phyloP scores from a whole-genome alignment of 441 rosid genomes.

The Bocquillonia castaneifolia region DNA sequence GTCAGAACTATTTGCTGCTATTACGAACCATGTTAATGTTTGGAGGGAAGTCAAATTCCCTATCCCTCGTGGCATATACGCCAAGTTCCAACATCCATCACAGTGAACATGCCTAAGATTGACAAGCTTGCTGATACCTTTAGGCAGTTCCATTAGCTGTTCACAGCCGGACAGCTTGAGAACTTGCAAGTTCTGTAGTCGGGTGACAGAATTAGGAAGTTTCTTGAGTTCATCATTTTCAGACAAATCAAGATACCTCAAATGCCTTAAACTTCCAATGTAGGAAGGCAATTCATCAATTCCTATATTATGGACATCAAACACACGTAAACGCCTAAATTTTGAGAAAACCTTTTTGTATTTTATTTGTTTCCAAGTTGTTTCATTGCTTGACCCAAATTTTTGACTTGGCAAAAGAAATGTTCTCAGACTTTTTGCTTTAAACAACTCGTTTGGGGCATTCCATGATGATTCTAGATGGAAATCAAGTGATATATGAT shows the following conservation, averaged over 20 bases:
- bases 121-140: conserved; percentile 5
- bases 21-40: conserved; percentile 13
- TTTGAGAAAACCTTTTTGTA: neutral
- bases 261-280: neutral
- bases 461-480: neutral
- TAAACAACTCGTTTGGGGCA: neutral
- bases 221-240: neutral
- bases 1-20: neutral
- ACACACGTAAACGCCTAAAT: conserved; percentile 13
- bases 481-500: neutral
- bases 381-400: neutral
- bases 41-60: conserved; percentile 20
- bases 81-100: conserved; percentile 19
- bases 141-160: conserved; percentile 17
- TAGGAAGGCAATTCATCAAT: neutral
- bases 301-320: neutral
- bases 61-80: conserved; percentile 24
- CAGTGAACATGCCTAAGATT: conserved; percentile 24
- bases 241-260: conserved; percentile 9
- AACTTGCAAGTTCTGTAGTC: neutral
- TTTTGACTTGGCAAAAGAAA: neutral
- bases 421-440: neutral
- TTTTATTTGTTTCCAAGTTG: neutral
- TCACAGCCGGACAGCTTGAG: conserved; percentile 6
- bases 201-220: neutral